These are phyloP conservation scores for Trichophyton mentagrophytes DNA, from an alignment of 2,329 filamentous ascomycete species.

Conservation along the genomic window DNA sequence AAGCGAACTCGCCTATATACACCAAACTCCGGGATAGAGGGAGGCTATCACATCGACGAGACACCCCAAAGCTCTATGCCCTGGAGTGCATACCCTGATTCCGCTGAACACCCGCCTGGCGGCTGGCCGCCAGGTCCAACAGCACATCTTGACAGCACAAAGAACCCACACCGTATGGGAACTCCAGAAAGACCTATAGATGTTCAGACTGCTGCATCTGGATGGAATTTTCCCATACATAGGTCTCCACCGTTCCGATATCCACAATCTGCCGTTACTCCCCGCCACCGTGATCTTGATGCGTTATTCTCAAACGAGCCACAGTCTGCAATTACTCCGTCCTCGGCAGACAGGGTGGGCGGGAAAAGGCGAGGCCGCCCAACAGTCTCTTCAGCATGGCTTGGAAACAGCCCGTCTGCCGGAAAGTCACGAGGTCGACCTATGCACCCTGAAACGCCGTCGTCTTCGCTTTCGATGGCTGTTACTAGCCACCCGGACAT, in stretches of 20 bases:
- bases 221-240: conserved; percentile 39
- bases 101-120: conserved; percentile 27
- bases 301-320: conserved; percentile 38
- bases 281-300: conserved; percentile 30
- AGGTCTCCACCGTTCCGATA: conserved; percentile 56
- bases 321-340: conserved; percentile 60
- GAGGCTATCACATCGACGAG: neutral
- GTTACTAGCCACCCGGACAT: neutral
- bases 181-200: conserved; percentile 7
- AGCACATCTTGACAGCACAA: conserved; percentile 14
- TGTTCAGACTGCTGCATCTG: conserved; percentile 18
- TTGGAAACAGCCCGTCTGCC: conserved; percentile 45
- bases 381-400: conserved; percentile 85
- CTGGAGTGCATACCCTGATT: conserved; percentile 43
- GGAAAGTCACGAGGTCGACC: conserved; percentile 70
- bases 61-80: conserved; percentile 28
- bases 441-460: conserved; percentile 29
- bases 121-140: conserved; percentile 21
- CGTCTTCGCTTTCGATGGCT: neutral
- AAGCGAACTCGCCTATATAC: conserved; percentile 53
- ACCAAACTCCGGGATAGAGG: conserved; percentile 1
- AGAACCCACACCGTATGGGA: conserved; percentile 14
- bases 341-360: conserved; percentile 33
- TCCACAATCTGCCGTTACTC: conserved; percentile 66
- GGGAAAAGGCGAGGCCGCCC: conserved; percentile 57